Evolutionary conservation across 1,284 basidiomycete species (phyloP).

Genomic region (Cutaneotrichosporon curvatum): DNA sequence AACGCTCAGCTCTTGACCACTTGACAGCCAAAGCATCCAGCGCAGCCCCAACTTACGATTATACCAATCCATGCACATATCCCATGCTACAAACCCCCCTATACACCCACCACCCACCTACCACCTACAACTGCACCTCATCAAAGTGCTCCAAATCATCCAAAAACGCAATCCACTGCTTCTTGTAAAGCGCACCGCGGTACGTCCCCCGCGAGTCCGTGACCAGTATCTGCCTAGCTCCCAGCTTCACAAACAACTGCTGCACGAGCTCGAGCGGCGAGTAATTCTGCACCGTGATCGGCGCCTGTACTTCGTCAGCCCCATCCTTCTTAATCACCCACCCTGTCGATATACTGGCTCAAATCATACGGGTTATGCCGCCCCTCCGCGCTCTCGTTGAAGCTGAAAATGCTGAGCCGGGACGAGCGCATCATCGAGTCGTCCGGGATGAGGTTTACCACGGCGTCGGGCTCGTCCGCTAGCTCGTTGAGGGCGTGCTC

Average conservation of each 20-base stretch:
- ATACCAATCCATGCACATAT: too few species aligned
- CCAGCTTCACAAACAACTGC: conserved; percentile 84
- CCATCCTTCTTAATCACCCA: conserved; percentile 32
- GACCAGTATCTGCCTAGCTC: conserved; percentile 80
- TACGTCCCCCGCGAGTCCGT: conserved; percentile 76
- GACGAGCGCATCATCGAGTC: conserved; percentile 19
- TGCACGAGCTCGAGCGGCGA: conserved; percentile 84
- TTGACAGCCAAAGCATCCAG: too few species aligned
- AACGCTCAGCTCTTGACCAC: too few species aligned
- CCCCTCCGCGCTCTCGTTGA: conserved; percentile 32
- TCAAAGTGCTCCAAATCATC: conserved; percentile 54
- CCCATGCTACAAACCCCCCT: too few species aligned
- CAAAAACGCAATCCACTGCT: conserved; percentile 79
- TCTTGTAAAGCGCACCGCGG: conserved; percentile 86
- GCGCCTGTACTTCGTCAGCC: conserved; percentile 54
- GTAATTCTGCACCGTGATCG: conserved; percentile 71
- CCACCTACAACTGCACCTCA: too few species aligned
- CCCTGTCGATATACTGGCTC: conserved; percentile 82
- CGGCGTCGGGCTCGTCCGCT: conserved; percentile 62
- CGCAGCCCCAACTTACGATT: too few species aligned
- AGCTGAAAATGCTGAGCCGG: conserved; percentile 36
- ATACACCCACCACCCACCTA: too few species aligned
- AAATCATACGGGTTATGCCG: conserved; percentile 68
- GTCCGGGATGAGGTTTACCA: conserved; percentile 57
- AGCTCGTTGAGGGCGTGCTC: conserved; percentile 74